A percentile compares a stretch with the other conserved stretches of the same genome.
These are phyloP conservation scores for Avena atlantica DNA, from an alignment of 176 grass and related monocot species.

Conservation along the genomic window DNA sequence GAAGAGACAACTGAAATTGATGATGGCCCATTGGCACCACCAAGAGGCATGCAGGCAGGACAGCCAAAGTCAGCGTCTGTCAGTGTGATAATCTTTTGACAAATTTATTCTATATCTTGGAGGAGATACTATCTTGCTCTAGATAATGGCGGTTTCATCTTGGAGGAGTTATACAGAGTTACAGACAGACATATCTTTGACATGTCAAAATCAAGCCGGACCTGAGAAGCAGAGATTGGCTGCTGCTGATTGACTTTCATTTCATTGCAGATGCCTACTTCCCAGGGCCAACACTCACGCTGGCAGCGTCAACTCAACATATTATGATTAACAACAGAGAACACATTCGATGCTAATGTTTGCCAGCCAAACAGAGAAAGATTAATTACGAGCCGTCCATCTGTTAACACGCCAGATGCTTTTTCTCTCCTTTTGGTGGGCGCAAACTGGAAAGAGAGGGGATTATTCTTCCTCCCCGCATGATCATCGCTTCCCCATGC, in stretches of 20 bases:
- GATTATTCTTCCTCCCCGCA: background rate
- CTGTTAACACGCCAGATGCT: background rate
- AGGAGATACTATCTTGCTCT: background rate
- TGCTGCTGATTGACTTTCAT: background rate
- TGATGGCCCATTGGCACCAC: background rate
- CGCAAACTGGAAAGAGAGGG: background rate
- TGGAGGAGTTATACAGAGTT: background rate
- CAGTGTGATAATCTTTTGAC: background rate
- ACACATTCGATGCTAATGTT: slow-evolving; percentile 18
- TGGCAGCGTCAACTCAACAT: background rate
- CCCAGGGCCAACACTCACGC: slow-evolving; percentile 14
- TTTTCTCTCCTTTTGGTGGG: background rate
- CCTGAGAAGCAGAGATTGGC: background rate
- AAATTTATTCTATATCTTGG: background rate
- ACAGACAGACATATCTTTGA: background rate
- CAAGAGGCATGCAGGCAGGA: background rate
- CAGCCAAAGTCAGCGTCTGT: background rate
- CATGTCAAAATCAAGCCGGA: background rate
- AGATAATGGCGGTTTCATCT: no score
- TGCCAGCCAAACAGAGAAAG: background rate
- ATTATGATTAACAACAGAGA: background rate
- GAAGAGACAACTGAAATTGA: background rate
- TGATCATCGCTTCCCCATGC: background rate
- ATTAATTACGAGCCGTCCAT: background rate
- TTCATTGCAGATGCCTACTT: slow-evolving; percentile 5